Evolutionary conservation across 345 rosid genomes (phyloP), one percentile per base, ranked within the genome.

Genomic region (Salix exigua): DNA sequence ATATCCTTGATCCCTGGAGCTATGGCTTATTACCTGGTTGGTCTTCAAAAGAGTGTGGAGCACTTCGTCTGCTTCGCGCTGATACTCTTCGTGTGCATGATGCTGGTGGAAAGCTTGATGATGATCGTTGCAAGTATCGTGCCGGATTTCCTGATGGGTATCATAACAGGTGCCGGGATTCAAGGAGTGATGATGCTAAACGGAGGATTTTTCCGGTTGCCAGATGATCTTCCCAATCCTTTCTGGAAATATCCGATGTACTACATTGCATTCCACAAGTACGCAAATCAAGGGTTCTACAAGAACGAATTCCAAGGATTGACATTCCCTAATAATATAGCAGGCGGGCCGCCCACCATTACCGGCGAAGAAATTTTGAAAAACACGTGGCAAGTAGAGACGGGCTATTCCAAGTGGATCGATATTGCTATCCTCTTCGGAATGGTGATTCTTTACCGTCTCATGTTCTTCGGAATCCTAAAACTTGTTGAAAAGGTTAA

Each of bases 61-160:
- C 85, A 76, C 69, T 88, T 87, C 73, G 9, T 65, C 5, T 90
- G 81, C 84, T 90, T 86, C 21, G 46, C 75, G 0, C 2, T 64
- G 0, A 8, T 38, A 14, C 46, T 88, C 46, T 87, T 86, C 10
- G 80, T 83, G 4, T 83, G 88, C 68, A 78, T 90, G 86, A 73
- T 87, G 81, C 38, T 88, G 42, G 88, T 88, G 0, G 94, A 88
- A 79, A 81, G 91, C 81, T 70, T 90, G 9, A 87, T 90, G 94
- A 86, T 88, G 86, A 83, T 81, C 7, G 87, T 86, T 19, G 91
- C 91, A 4, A 86, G 91, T 66, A 50, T 85, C 0, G 89, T 86
- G 14, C 91, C 90, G 0, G 81, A 87, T 76, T 89, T 86, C 74
- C 79, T 89, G 25, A 87, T 87, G 91, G 88, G 91, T 19, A 85